A percentile compares a stretch with the other conserved stretches of the same genome.
phyloP scores from a whole-genome alignment of 202 grass and related monocot species.

The Eragrostis tef region DNA sequence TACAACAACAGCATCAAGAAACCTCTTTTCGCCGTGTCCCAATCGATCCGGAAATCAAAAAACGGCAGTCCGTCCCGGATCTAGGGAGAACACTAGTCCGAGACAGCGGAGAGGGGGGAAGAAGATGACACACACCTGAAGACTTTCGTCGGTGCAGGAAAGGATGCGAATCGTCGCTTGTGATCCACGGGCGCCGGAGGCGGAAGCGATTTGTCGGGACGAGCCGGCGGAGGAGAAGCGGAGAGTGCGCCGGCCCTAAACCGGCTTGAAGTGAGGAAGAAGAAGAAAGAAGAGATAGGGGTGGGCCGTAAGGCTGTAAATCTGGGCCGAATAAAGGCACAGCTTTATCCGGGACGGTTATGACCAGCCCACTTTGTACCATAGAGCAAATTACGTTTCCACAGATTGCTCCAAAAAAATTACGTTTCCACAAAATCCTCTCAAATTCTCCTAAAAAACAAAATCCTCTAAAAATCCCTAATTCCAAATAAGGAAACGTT shows the following conservation, averaged over 20 bases:
- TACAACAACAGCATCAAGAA: slow-evolving; percentile 7
- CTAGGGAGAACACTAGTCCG: neutral
- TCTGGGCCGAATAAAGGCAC: neutral
- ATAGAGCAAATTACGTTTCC: neutral
- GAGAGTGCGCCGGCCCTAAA: slow-evolving; percentile 36
- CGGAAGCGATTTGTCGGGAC: neutral
- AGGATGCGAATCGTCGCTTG: neutral
- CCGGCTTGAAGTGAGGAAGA: neutral
- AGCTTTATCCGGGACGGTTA: neutral
- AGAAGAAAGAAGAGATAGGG: neutral
- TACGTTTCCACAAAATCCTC: neutral
- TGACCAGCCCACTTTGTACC: neutral
- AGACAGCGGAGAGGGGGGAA: neutral
- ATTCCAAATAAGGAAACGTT: neutral
- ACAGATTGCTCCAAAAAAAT: no score
- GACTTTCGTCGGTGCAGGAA: neutral
- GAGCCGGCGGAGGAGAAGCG: neutral
- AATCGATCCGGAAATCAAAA: neutral
- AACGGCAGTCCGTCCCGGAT: slow-evolving; percentile 20
- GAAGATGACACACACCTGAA: slow-evolving; percentile 13
- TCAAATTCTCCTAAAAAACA: neutral
- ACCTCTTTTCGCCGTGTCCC: neutral
- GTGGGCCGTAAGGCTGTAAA: neutral
- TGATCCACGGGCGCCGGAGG: neutral
- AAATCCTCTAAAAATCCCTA: neutral